Base-by-base conservation (phyloP, 352 stramenopile genomes). In the Phytopythium boreale region DNA sequence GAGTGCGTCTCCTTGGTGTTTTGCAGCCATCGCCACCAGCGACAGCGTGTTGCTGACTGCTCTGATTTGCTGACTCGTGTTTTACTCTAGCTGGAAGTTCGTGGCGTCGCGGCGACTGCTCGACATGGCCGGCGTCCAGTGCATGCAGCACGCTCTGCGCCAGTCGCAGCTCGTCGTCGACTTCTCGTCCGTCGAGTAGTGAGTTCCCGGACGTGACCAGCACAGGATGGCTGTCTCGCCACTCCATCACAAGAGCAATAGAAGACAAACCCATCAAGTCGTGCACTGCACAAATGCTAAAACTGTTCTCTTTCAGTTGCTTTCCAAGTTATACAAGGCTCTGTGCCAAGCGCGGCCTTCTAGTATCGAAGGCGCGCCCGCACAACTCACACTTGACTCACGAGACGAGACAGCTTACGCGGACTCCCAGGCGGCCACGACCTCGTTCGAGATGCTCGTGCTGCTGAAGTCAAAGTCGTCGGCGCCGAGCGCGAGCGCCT, bases 71-170 rank as follows among this genome's bases (percentile, higher is more conserved):
- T 6, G 11, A 0, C 8, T 53, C 37, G n/a, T 56, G 43, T 11
- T 29, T 26, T 61, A 2, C 15, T 2, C 62, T 39, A 92, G 83
- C 58, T 95, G 86, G 86, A 96, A 92, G 68, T 96, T 96, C 55
- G 77, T 86, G 46, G 90, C 92, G 24, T 96, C 90, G 11, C 75
- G 90, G 17, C 76, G 85, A 37, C 74, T 98, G 27, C 87, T 98
- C 60, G 87, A 97, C 59, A 92, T 97, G 83, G 86, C 90, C 12
- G 77, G 76, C 64, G 77, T 93, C 36, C 24, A 71, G 24, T 91
- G 83, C 68, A 62, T 58, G 11, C 80, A 91, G 74, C 85, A 93
- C 65, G 62, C 77, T 43, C 74, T 89, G 19, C 71, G 81, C 62
- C 72, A 71, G 10, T 73, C 74, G 22, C 73, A 80, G n/a, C 66